A percentile compares a stretch with the other conserved stretches of the same genome.
Evolutionary conservation across 2,329 filamentous ascomycete species (phyloP).

Genomic region (Ophiostoma sp.): DNA sequence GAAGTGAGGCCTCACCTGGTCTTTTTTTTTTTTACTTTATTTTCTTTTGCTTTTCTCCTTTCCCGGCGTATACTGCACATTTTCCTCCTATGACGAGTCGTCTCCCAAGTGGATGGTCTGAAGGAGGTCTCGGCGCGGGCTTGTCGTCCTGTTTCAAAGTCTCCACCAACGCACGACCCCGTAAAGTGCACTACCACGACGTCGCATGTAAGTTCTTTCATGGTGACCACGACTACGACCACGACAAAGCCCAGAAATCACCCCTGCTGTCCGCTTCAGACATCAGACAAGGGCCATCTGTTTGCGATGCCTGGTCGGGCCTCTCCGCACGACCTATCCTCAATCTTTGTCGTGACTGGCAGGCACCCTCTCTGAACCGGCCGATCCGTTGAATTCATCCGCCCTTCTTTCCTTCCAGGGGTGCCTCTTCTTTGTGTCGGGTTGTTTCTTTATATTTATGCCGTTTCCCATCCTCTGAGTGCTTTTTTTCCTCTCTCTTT

Average conservation of each 20-base stretch:
- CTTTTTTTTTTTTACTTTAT: conserved; percentile 31
- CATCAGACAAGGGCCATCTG: conserved; percentile 17
- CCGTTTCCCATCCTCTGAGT: conserved; percentile 17
- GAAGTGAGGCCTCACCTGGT: conserved; percentile 6
- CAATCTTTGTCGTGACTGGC: not conserved
- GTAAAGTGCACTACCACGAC: not conserved
- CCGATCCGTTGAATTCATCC: conserved; percentile 15
- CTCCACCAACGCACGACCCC: conserved; percentile 17
- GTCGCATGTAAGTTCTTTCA: not conserved
- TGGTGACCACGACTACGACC: not conserved
- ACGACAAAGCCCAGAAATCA: not conserved
- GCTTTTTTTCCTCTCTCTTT: conserved; percentile 33
- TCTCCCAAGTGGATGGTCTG: conserved; percentile 13
- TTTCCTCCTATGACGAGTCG: conserved; percentile 12
- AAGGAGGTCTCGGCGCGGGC: conserved; percentile 9
- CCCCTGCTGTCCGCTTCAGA: conserved; percentile 19
- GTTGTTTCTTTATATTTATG: conserved; percentile 26
- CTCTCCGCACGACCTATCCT: not conserved
- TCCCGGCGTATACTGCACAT: conserved; percentile 19
- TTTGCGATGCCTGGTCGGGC: not conserved
- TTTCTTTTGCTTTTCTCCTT: conserved; percentile 30
- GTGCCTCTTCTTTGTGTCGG: conserved; percentile 12
- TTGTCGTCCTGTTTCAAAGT: conserved; percentile 17
- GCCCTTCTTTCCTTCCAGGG: not conserved
- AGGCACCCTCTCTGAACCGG: not conserved